These are phyloP conservation scores for Coelastrella sp. DNA, from an alignment of 139 green algal species.

Conservation along the genomic window DNA sequence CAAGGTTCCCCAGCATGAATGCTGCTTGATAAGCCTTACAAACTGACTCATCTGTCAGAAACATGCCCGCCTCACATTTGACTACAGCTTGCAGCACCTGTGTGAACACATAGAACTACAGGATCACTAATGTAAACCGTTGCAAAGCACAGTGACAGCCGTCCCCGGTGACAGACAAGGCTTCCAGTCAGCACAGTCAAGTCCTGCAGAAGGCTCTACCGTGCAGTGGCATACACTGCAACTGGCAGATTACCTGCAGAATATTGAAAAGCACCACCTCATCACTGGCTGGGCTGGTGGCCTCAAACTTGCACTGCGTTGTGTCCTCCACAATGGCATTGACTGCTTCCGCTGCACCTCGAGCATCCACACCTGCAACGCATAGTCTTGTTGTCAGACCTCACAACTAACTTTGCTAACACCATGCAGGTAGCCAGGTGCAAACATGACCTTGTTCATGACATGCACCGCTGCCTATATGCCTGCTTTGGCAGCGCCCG, in stretches of 20 bases:
- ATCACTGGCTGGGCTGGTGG: constrained; percentile 85
- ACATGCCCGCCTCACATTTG: constrained; percentile 59
- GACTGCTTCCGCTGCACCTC: constrained; percentile 58
- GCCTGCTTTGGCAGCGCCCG: too few species aligned
- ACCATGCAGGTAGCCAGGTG: too few species aligned
- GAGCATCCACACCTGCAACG: constrained; percentile 7
- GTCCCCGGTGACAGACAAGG: background rate
- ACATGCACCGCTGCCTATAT: too few species aligned
- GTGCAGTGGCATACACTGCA: background rate
- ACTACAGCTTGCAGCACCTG: constrained; percentile 76
- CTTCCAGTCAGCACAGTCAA: too few species aligned
- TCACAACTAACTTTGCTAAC: too few species aligned
- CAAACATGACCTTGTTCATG: too few species aligned
- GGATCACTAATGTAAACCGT: too few species aligned
- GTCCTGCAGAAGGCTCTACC: too few species aligned
- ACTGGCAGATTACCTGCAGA: too few species aligned
- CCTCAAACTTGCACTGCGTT: constrained; percentile 95
- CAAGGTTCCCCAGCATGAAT: constrained; percentile 73
- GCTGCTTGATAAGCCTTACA: constrained; percentile 69
- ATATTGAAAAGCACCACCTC: constrained; percentile 97
- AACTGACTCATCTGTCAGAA: constrained; percentile 64
- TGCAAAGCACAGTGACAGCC: background rate
- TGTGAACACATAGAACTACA: too few species aligned
- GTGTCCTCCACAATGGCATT: constrained; percentile 89
- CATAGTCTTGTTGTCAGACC: too few species aligned